A percentile compares a stretch with the other conserved stretches of the same genome.
Evolutionary conservation across 805 yeast species (phyloP).

Genomic region (Saccharomycopsis javanensis): DNA sequence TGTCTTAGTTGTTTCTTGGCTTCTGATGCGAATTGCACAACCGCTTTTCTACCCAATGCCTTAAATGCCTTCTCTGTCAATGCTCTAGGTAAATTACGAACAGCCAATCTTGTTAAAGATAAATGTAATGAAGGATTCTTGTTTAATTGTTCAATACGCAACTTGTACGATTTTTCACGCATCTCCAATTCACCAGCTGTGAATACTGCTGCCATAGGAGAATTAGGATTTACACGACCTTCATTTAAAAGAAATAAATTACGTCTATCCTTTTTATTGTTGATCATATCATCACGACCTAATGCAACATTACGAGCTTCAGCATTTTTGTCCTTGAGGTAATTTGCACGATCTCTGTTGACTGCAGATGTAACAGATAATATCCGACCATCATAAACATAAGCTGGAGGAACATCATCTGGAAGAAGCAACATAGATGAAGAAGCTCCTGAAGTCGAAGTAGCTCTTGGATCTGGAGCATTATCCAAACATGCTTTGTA

Average conservation of each 20-base stretch:
- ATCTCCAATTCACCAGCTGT: slow-evolving; percentile 70
- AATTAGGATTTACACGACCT: slow-evolving; percentile 77
- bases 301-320: slow-evolving; percentile 60
- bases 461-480: slow-evolving; percentile 56
- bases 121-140: slow-evolving; percentile 87
- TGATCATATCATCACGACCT: slow-evolving; percentile 54
- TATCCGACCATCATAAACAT: slow-evolving; percentile 89
- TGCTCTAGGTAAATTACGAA: slow-evolving; percentile 87
- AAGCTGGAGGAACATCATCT: slow-evolving; percentile 83
- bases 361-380: slow-evolving; percentile 78
- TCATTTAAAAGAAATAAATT: slow-evolving; percentile 81
- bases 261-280: slow-evolving; percentile 73
- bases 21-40: slow-evolving; percentile 88
- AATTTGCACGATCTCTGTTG: slow-evolving; percentile 72
- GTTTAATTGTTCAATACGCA: slow-evolving; percentile 82
- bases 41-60: slow-evolving; percentile 88
- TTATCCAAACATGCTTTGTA: slow-evolving; percentile 58
- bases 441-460: slow-evolving; percentile 33
- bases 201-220: slow-evolving; percentile 64
- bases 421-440: slow-evolving; percentile 64
- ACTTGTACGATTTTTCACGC: slow-evolving; percentile 76
- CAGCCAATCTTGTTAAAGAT: slow-evolving; percentile 90
- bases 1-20: slow-evolving; percentile 68
- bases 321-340: slow-evolving; percentile 63
- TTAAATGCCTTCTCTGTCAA: slow-evolving; percentile 83